Base-by-base conservation (phyloP, 2,329 filamentous ascomycete species). In the Alternaria alternata region DNA sequence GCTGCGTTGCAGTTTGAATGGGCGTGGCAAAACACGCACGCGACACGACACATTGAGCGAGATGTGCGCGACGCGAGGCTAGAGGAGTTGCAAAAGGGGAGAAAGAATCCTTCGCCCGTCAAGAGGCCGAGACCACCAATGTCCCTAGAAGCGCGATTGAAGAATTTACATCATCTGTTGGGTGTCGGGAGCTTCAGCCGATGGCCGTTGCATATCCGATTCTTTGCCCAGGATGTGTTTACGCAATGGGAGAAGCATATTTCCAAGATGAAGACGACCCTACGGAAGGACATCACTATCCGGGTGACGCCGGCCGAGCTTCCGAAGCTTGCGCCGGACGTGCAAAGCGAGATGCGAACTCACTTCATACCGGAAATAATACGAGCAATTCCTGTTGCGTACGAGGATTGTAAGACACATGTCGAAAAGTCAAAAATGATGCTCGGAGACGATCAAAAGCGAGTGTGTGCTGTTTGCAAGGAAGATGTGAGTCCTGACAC, bases 1-100 rank as follows among this genome's bases (percentile, higher is more conserved):
- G 93, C 92, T 0, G 95, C 95, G 1, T 81, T 99, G 64, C 94
- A 98, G 74, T 98, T 99, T 74, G 94, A 98, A 91, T 97, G 94
- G 94, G 94, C 94, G 39, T 90, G 96, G 84, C 92, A 92, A 66
- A 93, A 98, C 74, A 88, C 93, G 2, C 91, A 95, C 74, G 77
- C 90, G 34, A 94, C 94, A 5, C 82, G 90, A 34, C 93, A 96
- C 75, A 93, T 97, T 58, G 85, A 90, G 46, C 62, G 66, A 39
- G 64, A 75, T 30, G 68, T 76, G 42, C 68, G 75, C 12, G 69
- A 76, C 36, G 74, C 74, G 44, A 12, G 79, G 84, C 12, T 64
- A 14, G 68, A 72, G 32, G 70, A 73, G 44, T 32, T 77, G 61
- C 71, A 72, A 43, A 72, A 71, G 49, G 65, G 62, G 26, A 76